phyloP scores from a whole-genome alignment of 805 yeast species.

The Scheffersomyces lignosus region DNA sequence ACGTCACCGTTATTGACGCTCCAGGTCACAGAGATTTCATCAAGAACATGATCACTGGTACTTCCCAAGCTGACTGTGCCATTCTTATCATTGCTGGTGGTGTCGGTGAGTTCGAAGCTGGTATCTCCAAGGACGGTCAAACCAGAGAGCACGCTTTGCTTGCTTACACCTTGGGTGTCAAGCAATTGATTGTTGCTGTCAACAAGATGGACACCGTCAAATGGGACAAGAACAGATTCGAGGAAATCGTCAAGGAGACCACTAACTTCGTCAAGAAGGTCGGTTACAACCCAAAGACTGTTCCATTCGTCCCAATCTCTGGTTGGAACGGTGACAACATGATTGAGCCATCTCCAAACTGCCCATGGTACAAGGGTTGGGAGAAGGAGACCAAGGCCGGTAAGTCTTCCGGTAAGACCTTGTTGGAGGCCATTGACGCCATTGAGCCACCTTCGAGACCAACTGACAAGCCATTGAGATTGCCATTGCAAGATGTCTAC shows the following conservation, averaged over 20 bases:
- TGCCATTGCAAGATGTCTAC: conserved; percentile 89
- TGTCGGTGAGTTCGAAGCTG: conserved; percentile 94
- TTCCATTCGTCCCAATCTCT: conserved; percentile 87
- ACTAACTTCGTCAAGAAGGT: conserved; percentile 81
- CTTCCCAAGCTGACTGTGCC: conserved; percentile 92
- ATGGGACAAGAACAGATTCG: conserved; percentile 81
- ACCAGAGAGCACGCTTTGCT: conserved; percentile 93
- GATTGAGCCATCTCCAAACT: conserved; percentile 80
- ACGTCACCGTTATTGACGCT: conserved; percentile 90
- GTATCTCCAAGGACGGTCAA: conserved; percentile 93
- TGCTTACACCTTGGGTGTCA: conserved; percentile 88
- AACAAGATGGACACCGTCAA: conserved; percentile 95
- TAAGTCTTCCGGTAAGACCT: conserved; percentile 71
- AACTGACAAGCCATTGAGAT: conserved; percentile 83
- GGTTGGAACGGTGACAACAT: conserved; percentile 95
- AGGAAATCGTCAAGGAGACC: conserved; percentile 75
- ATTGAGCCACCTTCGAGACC: conserved; percentile 81
- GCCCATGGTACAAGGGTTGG: conserved; percentile 91
- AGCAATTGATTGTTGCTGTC: conserved; percentile 83
- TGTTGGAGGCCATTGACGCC: conserved; percentile 82
- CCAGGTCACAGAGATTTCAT: conserved; percentile 97
- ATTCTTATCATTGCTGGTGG: conserved; percentile 89
- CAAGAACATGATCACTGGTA: conserved; percentile 95
- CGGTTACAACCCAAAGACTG: conserved; percentile 80
- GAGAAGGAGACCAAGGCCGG: conserved; percentile 73